These are phyloP conservation scores for Annona cherimola DNA, from an alignment of 164 flowering plant species.

Conservation along the genomic window DNA sequence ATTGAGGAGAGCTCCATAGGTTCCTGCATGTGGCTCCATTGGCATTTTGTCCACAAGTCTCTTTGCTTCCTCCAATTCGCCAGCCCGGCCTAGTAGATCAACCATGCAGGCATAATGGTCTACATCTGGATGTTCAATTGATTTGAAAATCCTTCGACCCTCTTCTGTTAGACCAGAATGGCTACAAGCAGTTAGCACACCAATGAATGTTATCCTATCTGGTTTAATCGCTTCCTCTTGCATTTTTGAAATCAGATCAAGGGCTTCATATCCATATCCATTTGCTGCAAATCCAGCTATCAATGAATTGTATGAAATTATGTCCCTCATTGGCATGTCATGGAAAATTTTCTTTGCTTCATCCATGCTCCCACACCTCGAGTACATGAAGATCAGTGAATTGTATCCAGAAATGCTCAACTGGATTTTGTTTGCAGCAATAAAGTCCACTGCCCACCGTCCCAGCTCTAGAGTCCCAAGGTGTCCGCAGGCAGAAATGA, in stretches of 20 bases:
- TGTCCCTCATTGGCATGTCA: slow-evolving; percentile 46
- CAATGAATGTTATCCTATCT: slow-evolving; percentile 54
- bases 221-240: slow-evolving; percentile 43
- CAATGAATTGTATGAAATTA: slow-evolving; percentile 61
- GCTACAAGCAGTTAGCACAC: slow-evolving; percentile 76
- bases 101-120: slow-evolving; percentile 83
- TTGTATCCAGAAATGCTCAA: slow-evolving; percentile 48
- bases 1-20: slow-evolving; percentile 62
- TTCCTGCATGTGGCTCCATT: slow-evolving; percentile 54
- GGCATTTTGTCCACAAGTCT: slow-evolving; percentile 46
- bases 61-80: slow-evolving; percentile 58
- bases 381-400: slow-evolving; percentile 66
- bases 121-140: slow-evolving; percentile 39
- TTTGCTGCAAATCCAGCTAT: slow-evolving; percentile 65
- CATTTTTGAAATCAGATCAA: slow-evolving; percentile 41
- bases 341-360: slow-evolving; percentile 47
- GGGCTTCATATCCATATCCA: slow-evolving; percentile 49
- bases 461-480: slow-evolving; percentile 60
- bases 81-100: slow-evolving; percentile 62
- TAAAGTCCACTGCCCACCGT: slow-evolving; percentile 33
- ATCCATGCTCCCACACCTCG: slow-evolving; percentile 66
- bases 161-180: slow-evolving; percentile 57
- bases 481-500: slow-evolving; percentile 77
- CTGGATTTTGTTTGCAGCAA: slow-evolving; percentile 30
- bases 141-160: slow-evolving; percentile 50